Base-by-base conservation (phyloP, 192 early-diverging fungal species). In the Umbelopsis sp. region DNA sequence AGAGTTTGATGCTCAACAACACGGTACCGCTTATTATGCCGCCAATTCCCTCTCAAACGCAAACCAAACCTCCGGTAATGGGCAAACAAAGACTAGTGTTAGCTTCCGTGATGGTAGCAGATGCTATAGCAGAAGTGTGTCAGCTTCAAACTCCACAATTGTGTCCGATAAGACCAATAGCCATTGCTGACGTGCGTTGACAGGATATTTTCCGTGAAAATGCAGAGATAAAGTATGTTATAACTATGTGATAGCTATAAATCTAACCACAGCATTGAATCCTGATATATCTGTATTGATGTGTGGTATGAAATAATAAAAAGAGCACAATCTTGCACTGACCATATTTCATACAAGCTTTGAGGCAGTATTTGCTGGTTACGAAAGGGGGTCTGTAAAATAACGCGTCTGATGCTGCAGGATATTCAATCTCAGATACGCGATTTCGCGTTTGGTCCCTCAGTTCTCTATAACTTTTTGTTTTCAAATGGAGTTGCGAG, bases 121-220 rank as follows among this genome's bases (percentile, higher is more conserved):
- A 66, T 72, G 71, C 16, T 72, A 72, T 48, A 37, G 20, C 20
- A 27, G 71, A 44, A 9, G 22, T 15, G 71, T 72, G 6, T 33
- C 46, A 7, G 58, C 50, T 7, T 41, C 18, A n/a, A 49, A 64
- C n/a, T 22, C 41, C 4, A 72, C 27, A 13, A 49, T 72, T 66
- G 22, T 65, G 1, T 46, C 61, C 21, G 71, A 72, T 41, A 49
- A 49, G 18, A 53, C 25, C 33, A 45, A 25, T 20, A 41, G 6
- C n/a, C 37, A 61, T n/a, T 72, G 71, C 35, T 51, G 66, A 27
- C n/a, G n/a, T 22, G 23, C 0, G 64, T 27, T 33, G 23, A 27
- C 20, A 6, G 10, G 5, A 6, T 6, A 10, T 41, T 30, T 30
- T 3, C 27, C 1, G 27, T 30, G n/a, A 30, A 30, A 30, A 2